Evolutionary conservation across 2,329 filamentous ascomycete genomes (phyloP), one percentile per base, ranked within the genome.

Genomic region (Phyllosticta citribraziliensis): DNA sequence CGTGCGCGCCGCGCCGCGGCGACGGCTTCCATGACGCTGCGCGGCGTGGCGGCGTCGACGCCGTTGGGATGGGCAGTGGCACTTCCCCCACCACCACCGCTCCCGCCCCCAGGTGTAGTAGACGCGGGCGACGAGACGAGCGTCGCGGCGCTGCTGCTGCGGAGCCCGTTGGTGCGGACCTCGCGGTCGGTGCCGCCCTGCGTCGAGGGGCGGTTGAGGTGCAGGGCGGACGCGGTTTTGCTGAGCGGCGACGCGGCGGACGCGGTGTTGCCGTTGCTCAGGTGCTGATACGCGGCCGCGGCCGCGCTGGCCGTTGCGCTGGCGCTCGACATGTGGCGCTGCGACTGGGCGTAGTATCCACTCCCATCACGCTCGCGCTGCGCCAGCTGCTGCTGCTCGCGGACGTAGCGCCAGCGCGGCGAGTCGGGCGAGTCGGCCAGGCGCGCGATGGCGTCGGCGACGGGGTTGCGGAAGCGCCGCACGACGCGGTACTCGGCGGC

Each of bases 401-500:
- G 9, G 11, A 52, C 27, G 27, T 52, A 50, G 19, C 25, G 20
- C 53, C 25, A 24, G 52, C 69, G 66, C n/a, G 68, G 65, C 50
- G 69, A 66, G 22, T 80, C 81, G 0, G 83, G 80, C 1, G 84
- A 74, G 56, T 80, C 77, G 30, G 79, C 72, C 11, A 87, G 70
- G 25, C 84, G 78, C 25, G 73, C 71, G 19, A 90, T 74, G 0
- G 85, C 86, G 54, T 86, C 81, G 4, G 82, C 83, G 19, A 90
- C 79, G 0, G 88, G 86, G 66, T 89, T 88, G 67, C 88, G 85
- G 69, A 87, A 87, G 53, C 88, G 79, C 59, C 87, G 81, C 35
- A 91, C 85, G 9, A 89, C 87, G n/a, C 86, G 79, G 70, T 89
- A 90, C 69, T 90, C 87, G 73, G 88, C 82, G 17, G 84, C 85